Conservation (phyloP, 1,284 basidiomycete species). For the Fomitopsis pinicola region DNA sequence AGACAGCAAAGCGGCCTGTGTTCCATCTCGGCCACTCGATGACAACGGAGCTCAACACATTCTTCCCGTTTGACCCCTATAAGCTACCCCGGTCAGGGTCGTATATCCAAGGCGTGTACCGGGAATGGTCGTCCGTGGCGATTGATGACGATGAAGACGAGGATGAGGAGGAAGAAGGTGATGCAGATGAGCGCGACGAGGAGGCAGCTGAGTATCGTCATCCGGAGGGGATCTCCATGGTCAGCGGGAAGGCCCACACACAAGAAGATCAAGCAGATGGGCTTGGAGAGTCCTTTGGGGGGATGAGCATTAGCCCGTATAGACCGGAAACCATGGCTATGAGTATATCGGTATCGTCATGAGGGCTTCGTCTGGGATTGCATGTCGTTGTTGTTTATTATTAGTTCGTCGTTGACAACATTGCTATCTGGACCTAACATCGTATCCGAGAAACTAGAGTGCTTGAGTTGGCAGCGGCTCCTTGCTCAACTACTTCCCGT, state of each 20-base stretch:
- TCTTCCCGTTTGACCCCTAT: constrained; percentile 99
- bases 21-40: constrained; percentile 35
- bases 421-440: background rate
- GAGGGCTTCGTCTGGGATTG: background rate
- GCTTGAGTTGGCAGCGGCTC: no score
- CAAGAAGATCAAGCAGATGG: constrained; percentile 34
- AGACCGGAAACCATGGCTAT: constrained; percentile 4
- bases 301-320: constrained; percentile 78
- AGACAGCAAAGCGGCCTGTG: constrained; percentile 2
- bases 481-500: no score
- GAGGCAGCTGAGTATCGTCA: constrained; percentile 17
- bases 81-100: constrained; percentile 71
- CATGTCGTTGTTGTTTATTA: background rate
- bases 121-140: constrained; percentile 76
- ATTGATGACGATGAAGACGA: constrained; percentile 69
- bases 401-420: background rate
- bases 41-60: constrained; percentile 81
- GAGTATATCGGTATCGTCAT: constrained; percentile 1
- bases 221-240: constrained; percentile 32
- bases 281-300: constrained; percentile 62
- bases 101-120: constrained; percentile 71
- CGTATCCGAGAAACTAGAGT: no score
- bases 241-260: constrained; percentile 8
- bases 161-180: constrained; percentile 53
- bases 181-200: constrained; percentile 37